These are phyloP conservation scores for Globisporangium radiosum DNA, from an alignment of 352 stramenopile species.

Conservation along the genomic window DNA sequence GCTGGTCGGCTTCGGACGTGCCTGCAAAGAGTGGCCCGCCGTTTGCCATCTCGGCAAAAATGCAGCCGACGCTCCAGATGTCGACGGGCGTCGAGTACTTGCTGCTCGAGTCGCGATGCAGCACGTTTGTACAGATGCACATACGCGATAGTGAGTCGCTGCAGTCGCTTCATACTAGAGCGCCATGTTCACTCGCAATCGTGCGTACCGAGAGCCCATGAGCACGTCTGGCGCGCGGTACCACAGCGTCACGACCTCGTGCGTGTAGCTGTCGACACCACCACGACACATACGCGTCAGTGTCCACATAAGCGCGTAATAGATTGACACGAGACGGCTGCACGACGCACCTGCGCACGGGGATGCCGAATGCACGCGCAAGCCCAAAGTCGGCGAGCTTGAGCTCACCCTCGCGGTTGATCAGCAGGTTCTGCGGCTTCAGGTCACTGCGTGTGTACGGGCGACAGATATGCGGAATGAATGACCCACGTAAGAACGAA, in stretches of 20 bases:
- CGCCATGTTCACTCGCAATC: not conserved
- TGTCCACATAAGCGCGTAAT: not conserved
- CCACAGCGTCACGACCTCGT: conserved; percentile 99
- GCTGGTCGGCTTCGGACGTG: conserved; percentile 95
- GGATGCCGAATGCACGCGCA: conserved; percentile 99
- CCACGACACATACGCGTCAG: not conserved
- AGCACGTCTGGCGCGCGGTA: conserved; percentile 98
- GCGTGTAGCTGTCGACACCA: conserved; percentile 86
- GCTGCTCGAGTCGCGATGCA: conserved; percentile 16
- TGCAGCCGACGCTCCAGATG: conserved; percentile 98
- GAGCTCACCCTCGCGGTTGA: conserved; percentile 96
- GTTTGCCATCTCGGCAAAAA: conserved; percentile 97
- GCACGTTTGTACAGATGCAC: not conserved
- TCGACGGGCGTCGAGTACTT: conserved; percentile 99
- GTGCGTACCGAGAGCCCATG: conserved; percentile 88
- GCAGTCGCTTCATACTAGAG: not conserved
- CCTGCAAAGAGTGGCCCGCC: conserved; percentile 93
- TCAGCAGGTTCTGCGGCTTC: conserved; percentile 98
- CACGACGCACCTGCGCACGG: conserved; percentile 84
- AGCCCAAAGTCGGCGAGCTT: conserved; percentile 99
- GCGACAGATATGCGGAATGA: not conserved
- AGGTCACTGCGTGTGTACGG: conserved; percentile 89
- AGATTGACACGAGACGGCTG: not conserved
- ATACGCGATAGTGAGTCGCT: not conserved
- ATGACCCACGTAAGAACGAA: not conserved